Base-by-base conservation (phyloP, 441 rosid genomes). In the Eruca vesicaria region DNA sequence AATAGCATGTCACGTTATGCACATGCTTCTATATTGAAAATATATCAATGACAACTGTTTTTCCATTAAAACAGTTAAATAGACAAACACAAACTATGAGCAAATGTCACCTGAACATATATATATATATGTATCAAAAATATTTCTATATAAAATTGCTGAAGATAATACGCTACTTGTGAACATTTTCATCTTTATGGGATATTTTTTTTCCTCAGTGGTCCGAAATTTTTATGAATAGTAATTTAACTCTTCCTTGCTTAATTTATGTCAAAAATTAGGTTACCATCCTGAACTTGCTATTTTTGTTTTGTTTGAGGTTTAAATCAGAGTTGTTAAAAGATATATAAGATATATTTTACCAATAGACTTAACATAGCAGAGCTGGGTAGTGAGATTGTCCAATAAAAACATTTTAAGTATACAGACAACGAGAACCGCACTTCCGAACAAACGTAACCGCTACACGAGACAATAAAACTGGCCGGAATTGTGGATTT, bases 31-130 rank as follows among this genome's bases (percentile, higher is more conserved):
- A 32, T 58, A 9, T 59, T 65, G 16, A 14, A 32, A 56, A 15
- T 33, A 15, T 64, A 12, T 58, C 26, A 9, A 19, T 50, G 76
- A 58, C 58, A 77, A 56, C 61, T 69, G 36, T n/a, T 31, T 59
- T 55, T 36, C 8, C 56, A 20, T 3, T 9, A 59, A 16, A 53
- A 56, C 18, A 35, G 20, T 9, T 19, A 61, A 21, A n/a, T 10
- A 28, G 36, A 55, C 41, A 38, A 55, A 68, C 36, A 70, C 71
- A 69, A 63, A 56, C 56, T 32, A 77, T 61, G 7, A 58, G 55
- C 72, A 71, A 53, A 76, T 57, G 76, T 65, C 76, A 70, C 75
- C 76, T 64, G 67, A 33, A n/a, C 48, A 21, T 63, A 36, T 53
- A 11, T 59, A n/a, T n/a, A n/a, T n/a, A n/a, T n/a, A n/a, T n/a